Conservation (phyloP, 306 rosid genomes). For the Calophaca sinica region DNA sequence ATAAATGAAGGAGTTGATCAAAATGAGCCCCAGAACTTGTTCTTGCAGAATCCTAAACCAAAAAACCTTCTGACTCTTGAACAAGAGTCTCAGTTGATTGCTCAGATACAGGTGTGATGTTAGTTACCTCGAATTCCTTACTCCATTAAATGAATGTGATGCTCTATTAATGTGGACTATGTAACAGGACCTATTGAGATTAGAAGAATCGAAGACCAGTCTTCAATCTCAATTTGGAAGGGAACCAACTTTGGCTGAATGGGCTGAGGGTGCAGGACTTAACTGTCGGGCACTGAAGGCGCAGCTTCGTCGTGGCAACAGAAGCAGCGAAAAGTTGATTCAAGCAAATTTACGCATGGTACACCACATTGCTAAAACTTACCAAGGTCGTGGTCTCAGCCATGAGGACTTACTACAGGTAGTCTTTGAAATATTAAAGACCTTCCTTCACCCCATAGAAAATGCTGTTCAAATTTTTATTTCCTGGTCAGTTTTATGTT, state of each 20-base stretch:
- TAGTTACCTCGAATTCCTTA: constrained; percentile 33
- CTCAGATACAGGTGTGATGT: constrained; percentile 71
- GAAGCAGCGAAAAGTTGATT: constrained; percentile 77
- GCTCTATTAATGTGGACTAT: constrained; percentile 44
- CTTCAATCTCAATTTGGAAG: constrained; percentile 86
- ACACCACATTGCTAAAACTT: constrained; percentile 83
- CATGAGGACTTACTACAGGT: constrained; percentile 94
- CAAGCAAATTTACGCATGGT: constrained; percentile 89
- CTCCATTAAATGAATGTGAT: constrained; percentile 27
- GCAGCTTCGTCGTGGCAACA: constrained; percentile 65
- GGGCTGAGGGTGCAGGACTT: constrained; percentile 87
- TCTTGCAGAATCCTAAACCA: constrained; percentile 77
- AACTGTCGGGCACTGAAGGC: constrained; percentile 59
- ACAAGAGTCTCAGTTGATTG: constrained; percentile 80
- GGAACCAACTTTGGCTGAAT: constrained; percentile 86
- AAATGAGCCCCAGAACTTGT: constrained; percentile 69
- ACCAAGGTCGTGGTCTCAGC: constrained; percentile 89
- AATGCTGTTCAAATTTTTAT: constrained; percentile 15
- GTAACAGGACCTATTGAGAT: constrained; percentile 72
- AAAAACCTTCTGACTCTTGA: constrained; percentile 77
- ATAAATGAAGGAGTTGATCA: constrained; percentile 64
- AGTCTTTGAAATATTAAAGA: constrained; percentile 38
- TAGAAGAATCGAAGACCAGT: constrained; percentile 68
- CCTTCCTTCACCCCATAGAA: constrained; percentile 17
- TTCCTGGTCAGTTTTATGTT: constrained; percentile 29